Base-by-base conservation (phyloP, 805 yeast species). In the Pichia californica region DNA sequence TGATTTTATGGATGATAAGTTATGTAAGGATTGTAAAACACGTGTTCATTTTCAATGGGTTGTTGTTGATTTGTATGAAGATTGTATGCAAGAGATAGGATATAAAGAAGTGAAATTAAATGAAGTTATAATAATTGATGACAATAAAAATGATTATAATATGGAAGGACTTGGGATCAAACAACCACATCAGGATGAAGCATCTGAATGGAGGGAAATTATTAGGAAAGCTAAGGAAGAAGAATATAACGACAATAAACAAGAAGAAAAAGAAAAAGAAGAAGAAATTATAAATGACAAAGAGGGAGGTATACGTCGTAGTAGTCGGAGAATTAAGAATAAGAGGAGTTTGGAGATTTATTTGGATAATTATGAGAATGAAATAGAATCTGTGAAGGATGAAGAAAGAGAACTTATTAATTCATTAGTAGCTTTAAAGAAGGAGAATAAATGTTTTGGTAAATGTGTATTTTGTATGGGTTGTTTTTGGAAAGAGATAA, bases 21-120 rank as follows among this genome's bases (percentile, higher is more conserved):
- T 74, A 27, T 77, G 82, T 55, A 68, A 61, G 33, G 59, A 64
- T 21, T 77, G 82, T 52, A 68, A 72, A 43, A 68, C 80, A 4
- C 64, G 66, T 43, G 65, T 74, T 16, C 67, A 72, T 16, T 72
- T 70, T 52, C 69, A 69, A 44, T 76, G 76, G 66, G 59, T 74
- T 46, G 65, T 68, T 31, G 55, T 72, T 32, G 68, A 60, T 42
- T 35, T 54, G 27, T 49, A 45, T 40, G 15, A 30, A 3, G 44
- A 38, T n/a, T 43, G 42, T 7, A 40, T 54, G 40, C 46, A 49
- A 34, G 47, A 53, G 14, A 14, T 51, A 11, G 38, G 38, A n/a
- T n/a, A n/a, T n/a, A 37, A 31, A 23, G 42, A 39, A 14, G 16
- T 21, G 14, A 16, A 16, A 13, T 20, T 13, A 3, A 10, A 8